Evolutionary conservation across 768 basidiomycete species (phyloP), one percentile per base, ranked within the genome.

Genomic region (Phlebiopsis flavidoalba): DNA sequence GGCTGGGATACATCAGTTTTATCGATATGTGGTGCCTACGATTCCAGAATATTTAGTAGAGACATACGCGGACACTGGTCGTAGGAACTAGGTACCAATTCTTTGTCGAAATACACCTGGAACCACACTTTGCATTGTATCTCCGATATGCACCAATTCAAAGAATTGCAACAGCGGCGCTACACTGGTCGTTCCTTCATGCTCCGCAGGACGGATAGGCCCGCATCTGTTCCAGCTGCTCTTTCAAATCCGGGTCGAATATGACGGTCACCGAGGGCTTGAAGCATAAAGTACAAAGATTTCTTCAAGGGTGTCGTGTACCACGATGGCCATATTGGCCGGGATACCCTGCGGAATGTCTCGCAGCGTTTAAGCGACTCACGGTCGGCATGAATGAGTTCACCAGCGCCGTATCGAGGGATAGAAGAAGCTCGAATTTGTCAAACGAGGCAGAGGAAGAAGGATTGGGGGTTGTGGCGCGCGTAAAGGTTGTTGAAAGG

Each of bases 91-190:
- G n/a, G n/a, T 62, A 91, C 93, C 74, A 98, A 76, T 67, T 97
- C 96, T 69, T 95, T 95, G 70, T 98, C 97, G 69, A 96, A 99
- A 72, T 95, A 99, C 1, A 98, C 97, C 66, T 99, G 95, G n/a
- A 6, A 97, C 86, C 86, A 98, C 98, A 17, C 88, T 93, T 73
- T 96, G 93, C 48, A 98, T 98, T 15, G 93, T 99, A 70, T 99
- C 96, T 0, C 95, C 97, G 15, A 98, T 79, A 75, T 98, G 97
- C 0, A 96, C 96, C 22, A 98, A 79, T 76, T 98, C 96, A 65
- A 99, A 98, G 75, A 98, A 98, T 71, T 98, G 95, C 45, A 98
- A 76, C 2, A 99, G 75, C 0, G 97, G 97, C 0, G 95, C 94
- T 2, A 98, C 95, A 64, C 85, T 88, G 22, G 85, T 85, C 40